phyloP scores from a whole-genome alignment of 331 rosid species.

The Malus hybrid region DNA sequence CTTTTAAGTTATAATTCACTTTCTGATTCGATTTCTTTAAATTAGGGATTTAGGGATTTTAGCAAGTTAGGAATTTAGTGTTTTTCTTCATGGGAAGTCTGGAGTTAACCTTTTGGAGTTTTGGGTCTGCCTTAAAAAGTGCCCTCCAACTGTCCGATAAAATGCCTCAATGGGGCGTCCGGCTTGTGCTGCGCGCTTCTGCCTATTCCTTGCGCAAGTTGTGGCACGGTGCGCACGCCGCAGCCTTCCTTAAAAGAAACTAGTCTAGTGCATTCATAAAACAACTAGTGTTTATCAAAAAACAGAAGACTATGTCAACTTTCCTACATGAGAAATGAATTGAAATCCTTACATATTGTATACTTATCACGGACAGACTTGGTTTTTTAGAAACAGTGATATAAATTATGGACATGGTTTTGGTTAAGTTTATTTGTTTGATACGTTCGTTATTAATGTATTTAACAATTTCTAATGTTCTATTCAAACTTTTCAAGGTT shows the following conservation, averaged over 20 bases:
- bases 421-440: too few species aligned
- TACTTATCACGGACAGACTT: too few species aligned
- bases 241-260: neutral
- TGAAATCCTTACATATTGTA: neutral
- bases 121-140: neutral
- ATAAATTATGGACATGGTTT: too few species aligned
- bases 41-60: neutral
- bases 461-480: too few species aligned
- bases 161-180: neutral
- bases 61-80: neutral
- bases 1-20: neutral
- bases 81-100: neutral
- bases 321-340: neutral
- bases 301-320: neutral
- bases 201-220: too few species aligned
- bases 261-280: neutral
- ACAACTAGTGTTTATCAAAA: neutral
- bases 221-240: neutral
- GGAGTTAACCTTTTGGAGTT: neutral
- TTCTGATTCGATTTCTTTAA: neutral
- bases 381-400: too few species aligned
- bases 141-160: neutral
- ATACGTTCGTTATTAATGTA: too few species aligned
- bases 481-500: too few species aligned
- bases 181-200: neutral